Evolutionary conservation across 2,329 filamentous ascomycete species (phyloP).

Genomic region (Ilyonectria sp.): DNA sequence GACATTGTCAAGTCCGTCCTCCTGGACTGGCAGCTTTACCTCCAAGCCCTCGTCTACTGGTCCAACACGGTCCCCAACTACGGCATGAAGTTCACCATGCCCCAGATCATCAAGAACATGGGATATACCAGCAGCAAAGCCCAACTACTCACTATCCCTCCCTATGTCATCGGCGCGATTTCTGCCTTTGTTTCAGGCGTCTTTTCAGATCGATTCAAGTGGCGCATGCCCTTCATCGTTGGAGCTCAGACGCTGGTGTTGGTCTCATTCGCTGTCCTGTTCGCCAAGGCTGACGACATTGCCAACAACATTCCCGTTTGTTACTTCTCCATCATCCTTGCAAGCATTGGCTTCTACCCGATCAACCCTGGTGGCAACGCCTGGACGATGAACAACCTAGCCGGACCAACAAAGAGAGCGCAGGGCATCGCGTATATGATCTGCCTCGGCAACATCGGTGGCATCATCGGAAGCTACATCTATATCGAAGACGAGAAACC

Average conservation of each 20-base stretch:
- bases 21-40: not conserved
- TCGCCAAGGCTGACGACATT: conserved; percentile 40
- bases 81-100: conserved; percentile 51
- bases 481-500: conserved; percentile 54
- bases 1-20: no score
- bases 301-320: conserved; percentile 35
- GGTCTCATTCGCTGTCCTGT: conserved; percentile 46
- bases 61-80: conserved; percentile 55
- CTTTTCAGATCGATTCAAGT: conserved; percentile 49
- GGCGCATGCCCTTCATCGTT: conserved; percentile 55
- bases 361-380: conserved; percentile 52
- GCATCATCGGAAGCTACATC: conserved; percentile 50
- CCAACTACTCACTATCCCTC: conserved; percentile 53
- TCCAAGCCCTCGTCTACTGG: conserved; percentile 57
- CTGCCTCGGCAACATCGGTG: conserved; percentile 49
- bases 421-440: conserved; percentile 55
- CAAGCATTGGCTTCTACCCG: conserved; percentile 54
- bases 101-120: conserved; percentile 58
- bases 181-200: conserved; percentile 44
- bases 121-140: conserved; percentile 54
- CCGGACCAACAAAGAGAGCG: conserved; percentile 52
- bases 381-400: conserved; percentile 56
- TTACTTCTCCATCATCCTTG: conserved; percentile 42
- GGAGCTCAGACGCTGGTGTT: conserved; percentile 48
- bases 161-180: conserved; percentile 49